phyloP scores from a whole-genome alignment of 768 basidiomycete genomes.

The Mycena polygramma region DNA sequence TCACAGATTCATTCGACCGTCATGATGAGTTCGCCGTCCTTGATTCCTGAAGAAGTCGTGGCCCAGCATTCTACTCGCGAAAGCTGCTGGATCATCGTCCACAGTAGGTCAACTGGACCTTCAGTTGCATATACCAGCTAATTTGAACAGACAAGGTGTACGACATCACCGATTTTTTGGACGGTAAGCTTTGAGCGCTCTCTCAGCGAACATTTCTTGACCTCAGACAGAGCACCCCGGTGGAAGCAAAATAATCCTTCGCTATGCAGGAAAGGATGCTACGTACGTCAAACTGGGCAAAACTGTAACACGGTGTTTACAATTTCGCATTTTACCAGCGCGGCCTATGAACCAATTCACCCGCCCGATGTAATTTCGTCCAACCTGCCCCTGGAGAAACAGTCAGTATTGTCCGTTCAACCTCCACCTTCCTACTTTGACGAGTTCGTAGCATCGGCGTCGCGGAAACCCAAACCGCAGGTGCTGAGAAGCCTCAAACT shows the following conservation, averaged over 20 bases:
- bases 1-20: neutral
- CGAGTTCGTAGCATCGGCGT: slow-evolving; percentile 57
- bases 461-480: slow-evolving; percentile 61
- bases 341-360: slow-evolving; percentile 77
- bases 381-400: slow-evolving; percentile 75
- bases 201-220: neutral
- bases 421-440: slow-evolving; percentile 6
- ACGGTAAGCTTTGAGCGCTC: slow-evolving; percentile 42
- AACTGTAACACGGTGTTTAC: slow-evolving; percentile 22
- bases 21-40: slow-evolving; percentile 11
- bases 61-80: slow-evolving; percentile 45
- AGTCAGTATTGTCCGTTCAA: slow-evolving; percentile 49
- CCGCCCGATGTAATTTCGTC: slow-evolving; percentile 70
- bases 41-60: slow-evolving; percentile 24
- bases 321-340: slow-evolving; percentile 42
- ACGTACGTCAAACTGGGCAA: slow-evolving; percentile 57
- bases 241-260: slow-evolving; percentile 72
- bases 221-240: slow-evolving; percentile 58
- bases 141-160: slow-evolving; percentile 58
- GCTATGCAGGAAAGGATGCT: slow-evolving; percentile 77
- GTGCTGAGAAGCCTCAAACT: slow-evolving; percentile 57
- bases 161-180: slow-evolving; percentile 66
- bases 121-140: neutral
- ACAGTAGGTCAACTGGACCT: slow-evolving; percentile 50
- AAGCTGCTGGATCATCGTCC: slow-evolving; percentile 76